A percentile compares a stretch with the other conserved stretches of the same genome.
phyloP scores from a whole-genome alignment of 2,329 filamentous ascomycete species.

The Anisogramma anomala region DNA sequence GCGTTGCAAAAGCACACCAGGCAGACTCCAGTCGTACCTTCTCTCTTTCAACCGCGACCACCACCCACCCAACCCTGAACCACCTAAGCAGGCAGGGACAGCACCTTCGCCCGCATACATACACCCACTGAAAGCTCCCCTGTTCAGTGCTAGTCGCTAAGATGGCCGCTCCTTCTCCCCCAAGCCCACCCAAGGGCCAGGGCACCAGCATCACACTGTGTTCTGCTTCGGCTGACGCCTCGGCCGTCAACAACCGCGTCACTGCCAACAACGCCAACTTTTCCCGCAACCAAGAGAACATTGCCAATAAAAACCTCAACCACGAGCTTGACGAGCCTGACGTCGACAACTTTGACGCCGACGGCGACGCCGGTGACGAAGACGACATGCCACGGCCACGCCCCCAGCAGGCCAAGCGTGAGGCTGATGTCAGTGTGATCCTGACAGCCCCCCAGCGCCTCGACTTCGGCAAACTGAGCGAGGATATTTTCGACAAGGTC shows the following conservation, averaged over 20 bases:
- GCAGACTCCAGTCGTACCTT: no score
- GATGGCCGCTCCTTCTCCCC: background rate
- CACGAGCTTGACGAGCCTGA: background rate
- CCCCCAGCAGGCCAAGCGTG: conserved; percentile 26
- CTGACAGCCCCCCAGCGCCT: conserved; percentile 37
- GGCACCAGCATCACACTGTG: background rate
- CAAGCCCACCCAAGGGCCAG: background rate
- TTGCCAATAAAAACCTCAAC: background rate
- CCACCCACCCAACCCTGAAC: background rate
- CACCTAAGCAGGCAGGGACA: background rate
- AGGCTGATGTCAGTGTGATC: conserved; percentile 40
- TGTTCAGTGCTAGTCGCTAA: no score
- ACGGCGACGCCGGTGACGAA: conserved; percentile 1
- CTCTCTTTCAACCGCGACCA: no score
- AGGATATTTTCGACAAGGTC: conserved; percentile 12
- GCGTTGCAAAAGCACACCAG: no score
- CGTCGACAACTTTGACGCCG: conserved; percentile 1
- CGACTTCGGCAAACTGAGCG: conserved; percentile 41
- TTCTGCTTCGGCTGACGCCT: background rate
- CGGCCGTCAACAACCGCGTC: background rate
- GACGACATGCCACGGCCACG: conserved; percentile 27
- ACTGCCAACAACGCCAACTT: background rate
- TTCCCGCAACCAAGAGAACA: background rate
- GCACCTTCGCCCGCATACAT: background rate
- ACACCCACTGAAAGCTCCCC: background rate